Evolutionary conservation across 2,329 filamentous ascomycete species (phyloP).

Genomic region (Zymoseptoria pseudotritici): DNA sequence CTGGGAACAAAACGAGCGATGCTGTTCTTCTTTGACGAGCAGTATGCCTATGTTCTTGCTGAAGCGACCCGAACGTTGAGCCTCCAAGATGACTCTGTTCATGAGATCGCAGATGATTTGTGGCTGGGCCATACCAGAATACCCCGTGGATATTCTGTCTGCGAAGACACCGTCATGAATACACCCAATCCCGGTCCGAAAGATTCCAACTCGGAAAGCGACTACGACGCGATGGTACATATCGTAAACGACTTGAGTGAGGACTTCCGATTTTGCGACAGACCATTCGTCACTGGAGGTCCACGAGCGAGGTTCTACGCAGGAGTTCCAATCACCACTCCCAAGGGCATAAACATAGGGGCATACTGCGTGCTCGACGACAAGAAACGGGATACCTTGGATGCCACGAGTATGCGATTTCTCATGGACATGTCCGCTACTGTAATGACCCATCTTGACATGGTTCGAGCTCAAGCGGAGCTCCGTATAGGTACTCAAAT

Average conservation of each 20-base stretch:
- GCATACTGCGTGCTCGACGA: constrained; percentile 54
- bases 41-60: constrained; percentile 46
- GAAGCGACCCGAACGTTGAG: constrained; percentile 45
- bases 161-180: constrained; percentile 23
- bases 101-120: constrained; percentile 20
- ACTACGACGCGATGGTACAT: constrained; percentile 11
- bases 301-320: constrained; percentile 43
- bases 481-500: constrained; percentile 49
- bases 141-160: constrained; percentile 25
- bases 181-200: constrained; percentile 17
- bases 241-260: constrained; percentile 26
- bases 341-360: constrained; percentile 52
- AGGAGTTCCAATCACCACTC: constrained; percentile 51
- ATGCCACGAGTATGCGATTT: constrained; percentile 44
- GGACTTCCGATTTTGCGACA: constrained; percentile 22
- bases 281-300: constrained; percentile 23
- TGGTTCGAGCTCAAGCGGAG: constrained; percentile 17
- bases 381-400: constrained; percentile 45
- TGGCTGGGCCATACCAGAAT: constrained; percentile 25
- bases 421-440: constrained; percentile 51
- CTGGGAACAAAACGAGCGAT: constrained; percentile 43
- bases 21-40: constrained; percentile 47
- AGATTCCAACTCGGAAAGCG: neutral
- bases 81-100: constrained; percentile 24
- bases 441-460: constrained; percentile 55